Conservation (phyloP, 2,329 filamentous ascomycete genomes). For the Ophiocordyceps camponoti-leonardi region DNA sequence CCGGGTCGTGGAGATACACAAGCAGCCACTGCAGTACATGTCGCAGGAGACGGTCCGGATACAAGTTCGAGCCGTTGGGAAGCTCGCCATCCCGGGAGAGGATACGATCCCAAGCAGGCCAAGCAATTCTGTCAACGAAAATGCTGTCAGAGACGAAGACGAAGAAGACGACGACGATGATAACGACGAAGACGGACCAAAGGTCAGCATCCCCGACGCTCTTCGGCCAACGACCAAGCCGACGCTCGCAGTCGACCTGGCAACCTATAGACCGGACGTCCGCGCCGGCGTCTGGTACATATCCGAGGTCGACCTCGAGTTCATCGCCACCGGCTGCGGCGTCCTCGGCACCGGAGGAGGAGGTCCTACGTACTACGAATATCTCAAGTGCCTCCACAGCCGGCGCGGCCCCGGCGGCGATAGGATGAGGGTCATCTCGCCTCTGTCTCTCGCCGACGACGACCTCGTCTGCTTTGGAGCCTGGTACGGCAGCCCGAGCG, state of each 20-base stretch:
- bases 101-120: conserved; percentile 5
- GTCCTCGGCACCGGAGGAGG: conserved; percentile 20
- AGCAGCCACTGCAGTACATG: conserved; percentile 19
- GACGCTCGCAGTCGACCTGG: conserved; percentile 12
- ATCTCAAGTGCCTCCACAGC: conserved; percentile 22
- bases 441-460: conserved; percentile 17
- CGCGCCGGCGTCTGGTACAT: conserved; percentile 15
- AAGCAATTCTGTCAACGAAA: too few species aligned
- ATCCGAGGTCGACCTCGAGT: conserved; percentile 18
- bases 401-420: conserved; percentile 15
- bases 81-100: conserved; percentile 10
- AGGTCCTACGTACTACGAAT: conserved; percentile 22
- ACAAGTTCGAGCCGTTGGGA: conserved; percentile 16
- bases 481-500: conserved; percentile 1
- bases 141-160: conserved; percentile 1
- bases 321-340: conserved; percentile 17
- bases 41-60: conserved; percentile 16
- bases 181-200: conserved; percentile 10
- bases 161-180: conserved; percentile 3
- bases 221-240: conserved; percentile 13
- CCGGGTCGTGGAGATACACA: conserved; percentile 27
- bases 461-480: conserved; percentile 14
- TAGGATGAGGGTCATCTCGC: conserved; percentile 22
- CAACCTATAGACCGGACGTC: conserved; percentile 13
- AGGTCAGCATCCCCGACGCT: conserved; percentile 12